phyloP scores from a whole-genome alignment of 2,329 filamentous ascomycete species.

The Trichophyton schoenleinii region DNA sequence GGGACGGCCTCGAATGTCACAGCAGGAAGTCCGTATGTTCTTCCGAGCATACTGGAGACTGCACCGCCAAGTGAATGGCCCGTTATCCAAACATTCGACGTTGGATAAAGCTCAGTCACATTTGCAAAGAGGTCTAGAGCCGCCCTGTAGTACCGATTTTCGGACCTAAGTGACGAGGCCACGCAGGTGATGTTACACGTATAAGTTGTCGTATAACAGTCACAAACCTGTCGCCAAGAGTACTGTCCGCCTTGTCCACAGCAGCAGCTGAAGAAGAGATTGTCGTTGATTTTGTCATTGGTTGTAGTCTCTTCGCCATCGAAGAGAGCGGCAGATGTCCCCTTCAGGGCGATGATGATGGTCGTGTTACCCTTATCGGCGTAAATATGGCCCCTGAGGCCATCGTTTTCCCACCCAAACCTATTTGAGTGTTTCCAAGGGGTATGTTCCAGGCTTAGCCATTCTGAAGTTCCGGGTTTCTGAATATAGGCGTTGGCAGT shows the following conservation, averaged over 20 bases:
- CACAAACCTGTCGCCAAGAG: conserved; percentile 83
- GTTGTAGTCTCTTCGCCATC: conserved; percentile 95
- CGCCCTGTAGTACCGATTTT: conserved; percentile 85
- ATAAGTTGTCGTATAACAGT: conserved; percentile 78
- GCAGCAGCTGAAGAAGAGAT: conserved; percentile 95
- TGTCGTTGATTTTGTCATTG: conserved; percentile 96
- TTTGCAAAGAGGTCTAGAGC: conserved; percentile 84
- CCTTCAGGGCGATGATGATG: conserved; percentile 84
- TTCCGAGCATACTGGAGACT: conserved; percentile 71
- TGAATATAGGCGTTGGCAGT: conserved; percentile 80
- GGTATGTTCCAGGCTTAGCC: conserved; percentile 60
- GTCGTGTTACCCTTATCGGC: conserved; percentile 75
- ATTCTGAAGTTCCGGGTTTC: conserved; percentile 58
- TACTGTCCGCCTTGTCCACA: conserved; percentile 87
- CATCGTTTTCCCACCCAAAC: conserved; percentile 87
- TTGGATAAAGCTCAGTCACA: conserved; percentile 75
- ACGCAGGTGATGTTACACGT: conserved; percentile 90
- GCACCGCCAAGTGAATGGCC: conserved; percentile 89
- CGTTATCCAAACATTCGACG: conserved; percentile 73
- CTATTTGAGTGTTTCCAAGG: conserved; percentile 75
- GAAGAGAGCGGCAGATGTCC: conserved; percentile 79
- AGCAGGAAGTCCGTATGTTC: conserved; percentile 83
- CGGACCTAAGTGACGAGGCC: conserved; percentile 56
- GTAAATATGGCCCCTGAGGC: conserved; percentile 83
- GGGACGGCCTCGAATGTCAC: conserved; percentile 89